Base-by-base conservation (phyloP, 2,329 filamentous ascomycete genomes). In the Sporothrix sp. region DNA sequence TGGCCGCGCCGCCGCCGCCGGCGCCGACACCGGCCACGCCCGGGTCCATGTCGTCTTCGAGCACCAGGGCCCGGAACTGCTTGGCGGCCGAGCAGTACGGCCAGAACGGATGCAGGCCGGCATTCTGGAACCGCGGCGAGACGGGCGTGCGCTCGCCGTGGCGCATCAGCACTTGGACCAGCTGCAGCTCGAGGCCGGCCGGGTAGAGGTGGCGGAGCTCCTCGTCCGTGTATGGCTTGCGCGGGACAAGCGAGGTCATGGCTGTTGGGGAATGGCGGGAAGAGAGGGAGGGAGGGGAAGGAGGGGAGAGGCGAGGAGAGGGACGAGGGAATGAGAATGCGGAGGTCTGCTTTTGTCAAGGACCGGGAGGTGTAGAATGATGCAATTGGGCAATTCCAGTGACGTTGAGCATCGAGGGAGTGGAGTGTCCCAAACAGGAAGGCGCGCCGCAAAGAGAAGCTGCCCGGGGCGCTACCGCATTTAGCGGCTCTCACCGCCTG, bases 191-290 rank as follows among this genome's bases (percentile, higher is more conserved):
- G 53, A 98, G 74, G 39, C 77, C 73, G 50, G 81, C 69, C 1
- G 93, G 93, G 69, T 96, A 98, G 53, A 97, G 81, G 61, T 73
- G 72, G 38, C 76, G 73, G 45, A 97, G 79, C 75, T 97, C 90
- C 53, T 87, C 82, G 58, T 82, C 71, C 39, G 84, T 82, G 70
- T 97, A 97, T 0, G 87, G 81, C 51, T 77, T 71, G 52, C 87
- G 80, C 44, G 87, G 87, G 39, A 76, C 69, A 39, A 95, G 75
- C 36, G 84, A 84, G 11, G 90, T 85, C 91, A 97, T 97, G 50
- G 20, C 49, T 50, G 4, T 8, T 4, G n/a, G n/a, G n/a, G n/a
- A n/a, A n/a, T n/a, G n/a, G n/a, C n/a, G n/a, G n/a, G n/a, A n/a
- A n/a, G 21, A 18, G n/a, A 11, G 44, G 23, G 13, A 3, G n/a